Percentiles rank a stretch among this genome's conserved stretches.
Evolutionary conservation across 139 green algal genomes (phyloP).

Genomic region (Asterochloris erici): DNA sequence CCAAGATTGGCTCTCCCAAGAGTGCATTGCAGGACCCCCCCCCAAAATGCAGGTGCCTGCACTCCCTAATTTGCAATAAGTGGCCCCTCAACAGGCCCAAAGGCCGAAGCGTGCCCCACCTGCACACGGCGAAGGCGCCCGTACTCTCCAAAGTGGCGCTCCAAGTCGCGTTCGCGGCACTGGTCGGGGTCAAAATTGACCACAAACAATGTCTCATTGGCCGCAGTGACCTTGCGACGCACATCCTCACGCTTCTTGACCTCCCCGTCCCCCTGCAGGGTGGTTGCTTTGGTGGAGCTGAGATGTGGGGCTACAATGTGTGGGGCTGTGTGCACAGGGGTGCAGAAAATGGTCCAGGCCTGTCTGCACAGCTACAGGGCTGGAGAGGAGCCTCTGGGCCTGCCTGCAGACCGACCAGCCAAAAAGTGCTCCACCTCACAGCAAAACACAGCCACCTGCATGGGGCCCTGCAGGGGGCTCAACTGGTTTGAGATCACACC

Average conservation of each 20-base stretch:
- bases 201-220: slow-evolving; percentile 79
- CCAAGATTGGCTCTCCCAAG: slow-evolving; percentile 64
- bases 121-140: slow-evolving; percentile 33
- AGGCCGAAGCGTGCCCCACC: not conserved
- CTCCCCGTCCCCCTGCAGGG: slow-evolving; percentile 34
- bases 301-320: too few species aligned
- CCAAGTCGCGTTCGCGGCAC: slow-evolving; percentile 61
- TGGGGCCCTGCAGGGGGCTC: too few species aligned
- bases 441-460: too few species aligned
- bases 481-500: too few species aligned
- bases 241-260: slow-evolving; percentile 35
- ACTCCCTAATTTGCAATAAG: not conserved
- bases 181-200: slow-evolving; percentile 64
- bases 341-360: too few species aligned
- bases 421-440: too few species aligned
- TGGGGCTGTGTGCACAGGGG: too few species aligned
- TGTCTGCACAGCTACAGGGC: too few species aligned
- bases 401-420: too few species aligned
- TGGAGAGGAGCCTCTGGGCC: too few species aligned
- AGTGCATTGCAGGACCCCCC: not conserved
- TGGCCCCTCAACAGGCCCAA: not conserved
- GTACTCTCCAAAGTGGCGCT: slow-evolving; percentile 60
- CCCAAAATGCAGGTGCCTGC: too few species aligned
- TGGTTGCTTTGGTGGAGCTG: too few species aligned
- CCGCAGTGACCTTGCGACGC: slow-evolving; percentile 32